Conservation (phyloP, 2,329 filamentous ascomycete species). For the Aquanectria penicillioides region DNA sequence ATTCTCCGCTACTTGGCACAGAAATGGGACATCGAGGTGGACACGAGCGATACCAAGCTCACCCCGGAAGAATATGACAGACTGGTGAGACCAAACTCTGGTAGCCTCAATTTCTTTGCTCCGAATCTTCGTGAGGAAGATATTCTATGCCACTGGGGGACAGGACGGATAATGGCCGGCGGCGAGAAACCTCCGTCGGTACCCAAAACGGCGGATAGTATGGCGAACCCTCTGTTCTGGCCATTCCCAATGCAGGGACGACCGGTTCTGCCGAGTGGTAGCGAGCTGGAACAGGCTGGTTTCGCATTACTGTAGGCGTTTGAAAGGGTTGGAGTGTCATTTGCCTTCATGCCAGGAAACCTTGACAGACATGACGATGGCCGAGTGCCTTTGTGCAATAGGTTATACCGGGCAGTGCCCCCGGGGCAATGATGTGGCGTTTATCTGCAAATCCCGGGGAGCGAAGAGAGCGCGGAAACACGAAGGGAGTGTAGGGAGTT, state of each 20-base stretch:
- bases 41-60: slow-evolving; percentile 49
- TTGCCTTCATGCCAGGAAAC: too few relatives aligned
- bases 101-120: slow-evolving; percentile 67
- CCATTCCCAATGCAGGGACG: slow-evolving; percentile 69
- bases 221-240: slow-evolving; percentile 68
- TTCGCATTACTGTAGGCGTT: slow-evolving; percentile 57
- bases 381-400: too few relatives aligned
- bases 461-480: not conserved
- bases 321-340: not conserved
- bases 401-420: too few relatives aligned
- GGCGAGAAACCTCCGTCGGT: slow-evolving; percentile 24
- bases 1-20: slow-evolving; percentile 67
- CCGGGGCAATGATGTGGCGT: slow-evolving; percentile 1
- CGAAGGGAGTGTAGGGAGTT: not conserved
- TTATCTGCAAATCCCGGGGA: slow-evolving; percentile 4
- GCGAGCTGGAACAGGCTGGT: slow-evolving; percentile 60
- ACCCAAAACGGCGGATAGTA: slow-evolving; percentile 46
- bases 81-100: slow-evolving; percentile 58
- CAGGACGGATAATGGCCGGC: slow-evolving; percentile 24
- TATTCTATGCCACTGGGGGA: slow-evolving; percentile 59
- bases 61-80: slow-evolving; percentile 51
- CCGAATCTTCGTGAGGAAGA: slow-evolving; percentile 60
- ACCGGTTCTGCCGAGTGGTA: slow-evolving; percentile 60
- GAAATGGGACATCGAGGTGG: slow-evolving; percentile 67
- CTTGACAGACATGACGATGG: too few relatives aligned